These are phyloP conservation scores for Stachybotrys chartarum DNA, from an alignment of 2,329 filamentous ascomycete genomes.

Conservation along the genomic window DNA sequence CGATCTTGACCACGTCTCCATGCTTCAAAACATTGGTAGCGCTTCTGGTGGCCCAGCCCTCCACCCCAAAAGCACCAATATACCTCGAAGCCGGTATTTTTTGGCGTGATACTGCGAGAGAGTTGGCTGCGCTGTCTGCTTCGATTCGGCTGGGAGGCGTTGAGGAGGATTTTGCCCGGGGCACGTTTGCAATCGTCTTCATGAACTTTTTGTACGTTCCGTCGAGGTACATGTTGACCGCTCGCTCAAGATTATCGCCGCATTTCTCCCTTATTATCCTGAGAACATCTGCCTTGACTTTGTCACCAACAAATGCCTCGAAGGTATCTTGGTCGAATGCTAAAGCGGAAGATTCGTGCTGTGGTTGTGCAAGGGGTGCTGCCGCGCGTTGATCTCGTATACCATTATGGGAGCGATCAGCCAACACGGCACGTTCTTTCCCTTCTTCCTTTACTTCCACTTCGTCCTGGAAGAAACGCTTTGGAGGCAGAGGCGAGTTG, in stretches of 20 bases:
- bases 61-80: constrained; percentile 84
- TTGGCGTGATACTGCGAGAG: constrained; percentile 5
- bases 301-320: constrained; percentile 52
- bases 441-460: constrained; percentile 14
- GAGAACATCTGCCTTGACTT: constrained; percentile 41
- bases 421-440: constrained; percentile 15
- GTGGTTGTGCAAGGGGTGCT: constrained; percentile 5
- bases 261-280: constrained; percentile 45
- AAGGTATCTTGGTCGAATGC: constrained; percentile 52
- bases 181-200: constrained; percentile 9
- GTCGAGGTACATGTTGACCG: constrained; percentile 65
- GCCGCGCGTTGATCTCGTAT: constrained; percentile 1
- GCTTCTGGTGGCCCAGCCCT: constrained; percentile 86
- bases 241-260: constrained; percentile 50
- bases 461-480: neutral
- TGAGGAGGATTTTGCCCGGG: constrained; percentile 1
- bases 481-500: constrained; percentile 9
- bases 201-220: constrained; percentile 54
- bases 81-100: constrained; percentile 52
- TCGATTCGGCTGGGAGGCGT: constrained; percentile 2
- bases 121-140: neutral
- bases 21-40: constrained; percentile 69
- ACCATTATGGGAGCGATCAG: constrained; percentile 1
- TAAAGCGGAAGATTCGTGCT: constrained; percentile 18
- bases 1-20: constrained; percentile 77